Evolutionary conservation across 352 stramenopile genomes (phyloP), one percentile per base, ranked within the genome.

Genomic region (Phytophthora fragariae): DNA sequence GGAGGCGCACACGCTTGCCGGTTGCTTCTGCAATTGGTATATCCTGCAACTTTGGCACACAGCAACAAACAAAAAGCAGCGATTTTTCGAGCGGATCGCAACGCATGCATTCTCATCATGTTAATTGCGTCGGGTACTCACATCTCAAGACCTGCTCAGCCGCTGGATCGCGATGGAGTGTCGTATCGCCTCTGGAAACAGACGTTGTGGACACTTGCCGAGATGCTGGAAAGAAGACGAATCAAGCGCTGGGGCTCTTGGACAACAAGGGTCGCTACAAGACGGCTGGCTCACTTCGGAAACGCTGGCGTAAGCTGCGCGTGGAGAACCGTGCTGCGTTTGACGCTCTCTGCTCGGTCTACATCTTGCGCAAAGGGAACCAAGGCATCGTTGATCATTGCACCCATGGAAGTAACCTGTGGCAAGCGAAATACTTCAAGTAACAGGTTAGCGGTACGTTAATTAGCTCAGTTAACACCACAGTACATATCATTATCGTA

Each of bases 21-120:
- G 7, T 29, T 54, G n/a, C 47, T 54, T 54, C 47, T 54, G 15
- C n/a, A 54, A 54, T 29, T 54, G 47, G n/a, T 29, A 54, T 54
- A 6, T 54, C 46, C 44, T 47, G 4, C 39, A n/a, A 47, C 39
- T 15, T 47, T 47, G 39, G 39, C 10, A 47, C 14, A 47, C 39
- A 47, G 39, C 39, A 47, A 47, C 41, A 49, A 49, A 49, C 41
- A 49, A 49, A 49, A 49, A 49, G 14, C 41, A 19, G 41, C 15
- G 6, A 19, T 49, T 19, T 49, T 12, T 49, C 1, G 41, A 49
- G 41, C 41, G n/a, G 12, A 49, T 9, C 41, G 17, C 41, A 49
- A 49, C 11, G 41, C 15, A 49, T 49, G 41, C 41, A 49, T 49
- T 49, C 19, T 0, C 12, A 47, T 47, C 39, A 49, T 49, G 12